Conservation (phyloP, 2,329 filamentous ascomycete genomes). For the Nothopassalora personata region DNA sequence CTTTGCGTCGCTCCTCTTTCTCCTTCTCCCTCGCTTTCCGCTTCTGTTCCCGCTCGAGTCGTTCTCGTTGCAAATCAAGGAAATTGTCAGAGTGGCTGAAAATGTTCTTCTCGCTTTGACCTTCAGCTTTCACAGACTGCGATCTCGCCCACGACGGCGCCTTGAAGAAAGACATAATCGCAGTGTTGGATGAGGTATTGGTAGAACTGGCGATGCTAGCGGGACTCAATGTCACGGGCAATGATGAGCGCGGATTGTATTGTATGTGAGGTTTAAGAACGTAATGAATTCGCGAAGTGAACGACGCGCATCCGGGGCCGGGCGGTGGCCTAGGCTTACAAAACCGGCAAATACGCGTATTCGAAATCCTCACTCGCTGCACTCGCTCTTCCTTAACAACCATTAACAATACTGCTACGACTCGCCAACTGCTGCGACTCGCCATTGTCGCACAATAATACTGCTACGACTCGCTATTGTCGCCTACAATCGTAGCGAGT, state of each 20-base stretch:
- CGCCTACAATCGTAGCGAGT: no score
- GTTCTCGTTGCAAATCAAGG: slow-evolving; percentile 27
- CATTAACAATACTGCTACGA: no score
- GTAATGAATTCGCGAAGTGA: neutral
- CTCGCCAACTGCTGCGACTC: no score
- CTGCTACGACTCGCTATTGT: no score
- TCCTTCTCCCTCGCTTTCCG: slow-evolving; percentile 33
- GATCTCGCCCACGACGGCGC: slow-evolving; percentile 26
- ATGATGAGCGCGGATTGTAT: neutral
- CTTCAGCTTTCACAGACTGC: slow-evolving; percentile 11
- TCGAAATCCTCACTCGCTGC: no score
- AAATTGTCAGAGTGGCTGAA: slow-evolving; percentile 42
- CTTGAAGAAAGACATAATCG: slow-evolving; percentile 30
- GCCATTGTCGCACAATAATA: no score
- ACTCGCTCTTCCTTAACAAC: no score
- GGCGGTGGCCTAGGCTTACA: no score
- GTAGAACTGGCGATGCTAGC: neutral
- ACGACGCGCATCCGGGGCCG: neutral
- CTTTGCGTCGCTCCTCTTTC: slow-evolving; percentile 28
- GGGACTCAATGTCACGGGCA: neutral
- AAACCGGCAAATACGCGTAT: no score
- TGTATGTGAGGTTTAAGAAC: neutral
- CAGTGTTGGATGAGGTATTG: neutral
- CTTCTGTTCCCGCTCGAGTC: slow-evolving; percentile 24
- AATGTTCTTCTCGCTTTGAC: slow-evolving; percentile 30